A percentile compares a stretch with the other conserved stretches of the same genome.
phyloP scores from a whole-genome alignment of 2,329 filamentous ascomycete genomes.

The Fusarium stilboides region DNA sequence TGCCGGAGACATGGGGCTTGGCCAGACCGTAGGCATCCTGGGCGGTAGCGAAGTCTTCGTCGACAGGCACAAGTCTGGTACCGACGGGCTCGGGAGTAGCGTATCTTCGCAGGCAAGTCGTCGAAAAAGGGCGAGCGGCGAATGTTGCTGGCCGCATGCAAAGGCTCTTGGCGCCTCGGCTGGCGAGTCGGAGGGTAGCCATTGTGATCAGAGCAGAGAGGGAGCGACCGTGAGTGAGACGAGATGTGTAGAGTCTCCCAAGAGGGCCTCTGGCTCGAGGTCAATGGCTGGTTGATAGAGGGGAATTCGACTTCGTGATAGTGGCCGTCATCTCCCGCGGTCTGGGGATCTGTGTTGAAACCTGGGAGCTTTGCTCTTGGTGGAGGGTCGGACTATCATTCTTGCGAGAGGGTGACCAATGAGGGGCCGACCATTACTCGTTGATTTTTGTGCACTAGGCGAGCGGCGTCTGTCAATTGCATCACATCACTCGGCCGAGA shows the following conservation, averaged over 20 bases:
- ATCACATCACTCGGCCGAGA: conserved; percentile 24
- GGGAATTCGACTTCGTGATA: conserved; percentile 52
- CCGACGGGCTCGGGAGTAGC: conserved; percentile 67
- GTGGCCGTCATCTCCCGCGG: conserved; percentile 54
- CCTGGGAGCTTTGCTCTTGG: conserved; percentile 52
- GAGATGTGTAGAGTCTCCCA: conserved; percentile 51
- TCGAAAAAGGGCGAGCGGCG: conserved; percentile 74
- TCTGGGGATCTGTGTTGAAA: conserved; percentile 48
- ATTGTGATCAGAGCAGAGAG: conserved; percentile 64
- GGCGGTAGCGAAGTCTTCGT: conserved; percentile 73
- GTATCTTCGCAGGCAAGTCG: conserved; percentile 73
- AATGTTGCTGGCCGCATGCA: conserved; percentile 65
- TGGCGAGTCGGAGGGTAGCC: conserved; percentile 81
- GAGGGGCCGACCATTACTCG: conserved; percentile 49
- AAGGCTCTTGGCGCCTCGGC: conserved; percentile 78
- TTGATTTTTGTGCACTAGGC: conserved; percentile 39
- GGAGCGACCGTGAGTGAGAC: conserved; percentile 50
- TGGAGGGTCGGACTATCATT: conserved; percentile 54
- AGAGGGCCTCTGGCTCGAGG: conserved; percentile 55
- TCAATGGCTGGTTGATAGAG: conserved; percentile 55
- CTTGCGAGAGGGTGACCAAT: conserved; percentile 53
- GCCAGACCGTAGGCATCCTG: conserved; percentile 65
- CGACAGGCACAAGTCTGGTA: conserved; percentile 76
- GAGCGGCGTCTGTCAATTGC: conserved; percentile 25
- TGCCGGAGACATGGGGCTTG: conserved; percentile 58